Evolutionary conservation across 139 green algal species (phyloP).

Genomic region (Chlamydomonas urium): DNA sequence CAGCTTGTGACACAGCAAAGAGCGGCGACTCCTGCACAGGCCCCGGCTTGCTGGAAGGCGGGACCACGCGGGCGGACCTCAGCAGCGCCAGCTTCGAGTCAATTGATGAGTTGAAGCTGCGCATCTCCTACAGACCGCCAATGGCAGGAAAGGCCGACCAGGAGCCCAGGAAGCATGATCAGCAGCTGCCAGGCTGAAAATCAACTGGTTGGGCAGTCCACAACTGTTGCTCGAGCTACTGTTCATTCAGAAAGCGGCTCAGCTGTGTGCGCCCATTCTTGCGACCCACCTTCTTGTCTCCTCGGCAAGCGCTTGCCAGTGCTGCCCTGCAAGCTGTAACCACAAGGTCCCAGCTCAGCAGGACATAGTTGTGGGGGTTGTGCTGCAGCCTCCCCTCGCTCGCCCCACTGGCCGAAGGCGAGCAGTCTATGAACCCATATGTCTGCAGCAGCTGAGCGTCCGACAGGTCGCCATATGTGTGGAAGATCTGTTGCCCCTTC

Average conservation of each 20-base stretch:
- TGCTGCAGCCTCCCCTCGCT: background rate
- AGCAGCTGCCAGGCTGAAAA: no score
- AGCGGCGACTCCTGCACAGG: no score
- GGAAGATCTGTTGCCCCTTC: conserved; percentile 53
- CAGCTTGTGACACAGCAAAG: no score
- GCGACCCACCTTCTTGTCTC: conserved; percentile 9
- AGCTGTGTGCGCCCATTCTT: no score
- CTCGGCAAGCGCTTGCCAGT: background rate
- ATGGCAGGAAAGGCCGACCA: no score
- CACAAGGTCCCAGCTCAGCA: background rate
- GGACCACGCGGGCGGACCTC: background rate
- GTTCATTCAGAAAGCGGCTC: no score
- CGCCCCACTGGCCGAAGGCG: background rate
- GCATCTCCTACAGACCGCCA: background rate
- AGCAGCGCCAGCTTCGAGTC: background rate
- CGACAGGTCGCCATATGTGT: conserved; percentile 67
- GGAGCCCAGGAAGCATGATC: no score
- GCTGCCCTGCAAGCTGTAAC: background rate
- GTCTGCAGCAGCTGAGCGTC: conserved; percentile 67
- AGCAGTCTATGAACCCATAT: conserved; percentile 66
- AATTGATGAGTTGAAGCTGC: background rate
- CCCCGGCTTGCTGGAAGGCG: no score
- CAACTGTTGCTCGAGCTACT: no score
- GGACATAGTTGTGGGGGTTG: conserved; percentile 14
- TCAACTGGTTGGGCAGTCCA: no score